Conservation (phyloP, 129 eudicot genomes). For the Deinandra increscens region DNA sequence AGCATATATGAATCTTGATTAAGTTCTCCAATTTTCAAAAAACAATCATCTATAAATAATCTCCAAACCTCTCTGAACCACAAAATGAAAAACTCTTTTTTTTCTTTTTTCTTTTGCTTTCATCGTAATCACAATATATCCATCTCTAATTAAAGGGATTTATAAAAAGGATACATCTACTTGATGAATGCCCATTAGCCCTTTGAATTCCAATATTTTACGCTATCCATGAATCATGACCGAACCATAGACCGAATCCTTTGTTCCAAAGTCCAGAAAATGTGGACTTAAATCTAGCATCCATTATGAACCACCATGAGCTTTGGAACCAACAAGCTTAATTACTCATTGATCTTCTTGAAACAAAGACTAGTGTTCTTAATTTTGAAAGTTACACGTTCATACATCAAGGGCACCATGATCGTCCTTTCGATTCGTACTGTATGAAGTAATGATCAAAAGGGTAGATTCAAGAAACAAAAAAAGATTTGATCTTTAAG, state of each 20-base stretch:
- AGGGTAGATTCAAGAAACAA: not conserved
- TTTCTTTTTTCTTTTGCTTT: no score
- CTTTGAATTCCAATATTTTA: not conserved
- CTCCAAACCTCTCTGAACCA: no score
- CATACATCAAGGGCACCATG: not conserved
- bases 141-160: not conserved
- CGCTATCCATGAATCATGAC: not conserved
- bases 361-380: not conserved
- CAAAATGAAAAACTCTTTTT: no score
- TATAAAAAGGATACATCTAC: not conserved
- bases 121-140: no score
- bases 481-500: conserved; percentile 15
- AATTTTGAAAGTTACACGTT: not conserved
- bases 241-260: not conserved
- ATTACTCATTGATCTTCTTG: not conserved
- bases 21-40: no score
- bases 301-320: not conserved
- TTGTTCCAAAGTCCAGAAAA: not conserved
- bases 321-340: not conserved
- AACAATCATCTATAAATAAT: no score
- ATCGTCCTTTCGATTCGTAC: not conserved
- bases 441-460: not conserved
- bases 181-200: not conserved
- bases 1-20: no score
- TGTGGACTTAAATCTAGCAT: not conserved